phyloP scores from a whole-genome alignment of 768 basidiomycete species.

The Suillus subaureus region DNA sequence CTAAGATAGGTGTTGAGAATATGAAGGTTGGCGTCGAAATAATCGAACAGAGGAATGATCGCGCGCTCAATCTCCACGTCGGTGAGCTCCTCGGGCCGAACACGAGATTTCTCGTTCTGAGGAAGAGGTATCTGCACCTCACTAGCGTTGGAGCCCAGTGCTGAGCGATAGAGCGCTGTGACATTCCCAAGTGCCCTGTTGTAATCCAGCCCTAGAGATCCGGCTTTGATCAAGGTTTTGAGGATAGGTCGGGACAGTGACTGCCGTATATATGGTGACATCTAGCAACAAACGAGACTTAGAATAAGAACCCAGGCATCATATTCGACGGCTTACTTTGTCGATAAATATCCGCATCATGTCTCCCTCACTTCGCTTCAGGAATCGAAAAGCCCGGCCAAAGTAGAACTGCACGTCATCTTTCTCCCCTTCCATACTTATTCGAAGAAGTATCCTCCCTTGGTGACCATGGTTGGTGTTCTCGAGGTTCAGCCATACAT shows the following conservation, averaged over 20 bases:
- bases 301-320: background rate
- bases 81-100: slow-evolving; percentile 78
- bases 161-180: slow-evolving; percentile 80
- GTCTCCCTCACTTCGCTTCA: slow-evolving; percentile 92
- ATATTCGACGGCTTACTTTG: slow-evolving; percentile 58
- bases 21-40: slow-evolving; percentile 91
- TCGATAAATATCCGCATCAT: slow-evolving; percentile 97
- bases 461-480: slow-evolving; percentile 45
- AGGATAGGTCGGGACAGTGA: slow-evolving; percentile 77
- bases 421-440: slow-evolving; percentile 99
- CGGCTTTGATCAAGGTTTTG: slow-evolving; percentile 73
- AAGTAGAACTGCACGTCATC: slow-evolving; percentile 98
- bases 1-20: slow-evolving; percentile 89
- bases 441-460: slow-evolving; percentile 81
- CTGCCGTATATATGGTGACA: slow-evolving; percentile 91
- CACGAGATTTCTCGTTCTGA: slow-evolving; percentile 71
- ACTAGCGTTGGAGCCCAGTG: slow-evolving; percentile 61
- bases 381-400: slow-evolving; percentile 88
- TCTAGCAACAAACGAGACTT: slow-evolving; percentile 47
- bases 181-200: slow-evolving; percentile 87
- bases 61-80: slow-evolving; percentile 95
- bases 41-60: slow-evolving; percentile 90
- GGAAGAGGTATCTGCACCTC: slow-evolving; percentile 84
- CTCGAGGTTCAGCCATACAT: slow-evolving; percentile 91
- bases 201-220: slow-evolving; percentile 66